Base-by-base conservation (phyloP, 2,329 filamentous ascomycete genomes). In the Zasmidium citrigriseum region DNA sequence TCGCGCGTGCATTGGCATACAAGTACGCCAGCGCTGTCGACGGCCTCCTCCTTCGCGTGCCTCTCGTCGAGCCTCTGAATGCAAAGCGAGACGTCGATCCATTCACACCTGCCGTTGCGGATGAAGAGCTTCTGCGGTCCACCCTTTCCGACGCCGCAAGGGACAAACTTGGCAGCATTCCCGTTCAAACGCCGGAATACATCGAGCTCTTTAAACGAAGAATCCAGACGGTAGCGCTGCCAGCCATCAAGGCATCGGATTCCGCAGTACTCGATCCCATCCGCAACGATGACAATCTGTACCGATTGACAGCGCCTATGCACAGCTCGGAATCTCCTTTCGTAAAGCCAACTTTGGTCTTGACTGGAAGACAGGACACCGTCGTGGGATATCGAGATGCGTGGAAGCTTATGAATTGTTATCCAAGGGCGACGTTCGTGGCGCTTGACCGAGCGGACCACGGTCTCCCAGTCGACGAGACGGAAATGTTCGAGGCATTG, bases 341-440 rank as follows among this genome's bases (percentile, higher is more conserved):
- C 23, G 12, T 25, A n/a, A 55, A 56, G 29, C 59, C 59, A 7
- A 25, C 59, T 12, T 41, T 61, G 38, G 55, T 61, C 14, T 24
- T 61, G 22, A 50, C 59, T 4, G 59, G 59, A 2, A 34, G 59
- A 41, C 59, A 61, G 41, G 59, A 61, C 46, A 46, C 29, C 22
- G 59, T 52, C 4, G 56, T 58, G 21, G 59, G 59, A 4, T 61
- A 55, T 53, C 46, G 59, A 20, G 59, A 61, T 56, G 34, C 55
- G 34, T 55, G 52, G 52, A 21, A 23, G 4, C 53, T 61, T 14
- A 18, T 61, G 22, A 20, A 45, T 4, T 24, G n/a, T 9, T 61
- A 61, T 18, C 56, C 59, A 5, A 38, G 59, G 24, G 59, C 59
- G 12, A 59, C 45, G n/a, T 59, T 59, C 38, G 48, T 50, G 25